Conservation (phyloP, 2,329 filamentous ascomycete species). For the Penicillium crustosum region DNA sequence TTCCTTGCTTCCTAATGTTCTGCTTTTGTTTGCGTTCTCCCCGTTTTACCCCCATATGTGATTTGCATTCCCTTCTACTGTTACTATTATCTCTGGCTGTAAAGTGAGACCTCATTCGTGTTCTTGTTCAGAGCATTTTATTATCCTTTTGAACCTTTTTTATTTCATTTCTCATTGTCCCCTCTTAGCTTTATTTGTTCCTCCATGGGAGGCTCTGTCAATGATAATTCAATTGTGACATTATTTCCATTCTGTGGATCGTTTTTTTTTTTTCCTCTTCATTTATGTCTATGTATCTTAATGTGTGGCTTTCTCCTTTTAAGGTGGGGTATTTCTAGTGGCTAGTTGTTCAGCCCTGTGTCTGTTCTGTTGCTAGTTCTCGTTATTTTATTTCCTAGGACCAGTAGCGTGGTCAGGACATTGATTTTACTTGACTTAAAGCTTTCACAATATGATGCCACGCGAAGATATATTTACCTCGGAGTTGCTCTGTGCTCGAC, state of each 20-base stretch:
- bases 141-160: slow-evolving; percentile 3
- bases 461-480: background rate
- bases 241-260: slow-evolving; percentile 6
- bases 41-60: slow-evolving; percentile 12
- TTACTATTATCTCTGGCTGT: slow-evolving; percentile 31
- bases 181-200: slow-evolving; percentile 16
- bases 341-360: background rate
- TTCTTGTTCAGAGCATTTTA: slow-evolving; percentile 21
- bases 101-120: slow-evolving; percentile 23
- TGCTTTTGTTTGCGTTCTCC: slow-evolving; percentile 9
- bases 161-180: slow-evolving; percentile 6
- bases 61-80: slow-evolving; percentile 26
- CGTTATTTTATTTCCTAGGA: background rate
- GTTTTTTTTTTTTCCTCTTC: background rate
- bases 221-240: slow-evolving; percentile 25
- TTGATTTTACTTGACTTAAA: background rate
- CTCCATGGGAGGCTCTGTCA: slow-evolving; percentile 19
- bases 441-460: background rate
- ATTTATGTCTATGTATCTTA: slow-evolving; percentile 1
- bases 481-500: background rate
- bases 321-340: slow-evolving; percentile 2
- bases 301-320: background rate
- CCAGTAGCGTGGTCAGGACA: background rate
- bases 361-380: slow-evolving; percentile 2
- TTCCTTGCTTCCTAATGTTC: slow-evolving; percentile 22